These are phyloP conservation scores for Tuber magnatum DNA, from an alignment of 495 filamentous ascomycete species.

Conservation along the genomic window DNA sequence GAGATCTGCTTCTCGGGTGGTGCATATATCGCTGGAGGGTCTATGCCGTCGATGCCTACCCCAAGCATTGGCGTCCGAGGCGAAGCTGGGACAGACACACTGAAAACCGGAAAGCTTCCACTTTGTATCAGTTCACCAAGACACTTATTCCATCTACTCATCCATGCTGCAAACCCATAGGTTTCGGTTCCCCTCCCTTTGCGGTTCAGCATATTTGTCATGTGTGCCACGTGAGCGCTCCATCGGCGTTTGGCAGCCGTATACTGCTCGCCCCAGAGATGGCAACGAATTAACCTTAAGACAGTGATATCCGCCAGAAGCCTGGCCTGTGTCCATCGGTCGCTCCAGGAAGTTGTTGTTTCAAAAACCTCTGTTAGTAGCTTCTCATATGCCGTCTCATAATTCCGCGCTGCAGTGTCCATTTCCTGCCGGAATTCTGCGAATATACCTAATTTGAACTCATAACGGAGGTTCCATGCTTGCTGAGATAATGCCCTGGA, in stretches of 20 bases:
- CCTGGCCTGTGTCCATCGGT: constrained; percentile 77
- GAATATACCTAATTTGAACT: constrained; percentile 83
- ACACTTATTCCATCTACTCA: constrained; percentile 34
- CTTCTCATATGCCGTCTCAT: constrained; percentile 73
- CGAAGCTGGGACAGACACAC: not conserved
- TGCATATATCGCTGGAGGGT: constrained; percentile 48
- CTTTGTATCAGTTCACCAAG: constrained; percentile 33
- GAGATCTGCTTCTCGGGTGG: constrained; percentile 59
- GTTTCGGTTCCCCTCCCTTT: constrained; percentile 64
- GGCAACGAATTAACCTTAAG: constrained; percentile 68
- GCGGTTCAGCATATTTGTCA: constrained; percentile 67
- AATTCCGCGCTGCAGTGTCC: constrained; percentile 73
- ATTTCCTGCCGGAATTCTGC: constrained; percentile 87
- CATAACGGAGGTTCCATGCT: constrained; percentile 85
- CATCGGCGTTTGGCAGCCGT: constrained; percentile 69
- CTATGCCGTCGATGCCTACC: constrained; percentile 17
- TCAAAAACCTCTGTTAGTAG: constrained; percentile 78
- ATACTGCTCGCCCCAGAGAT: constrained; percentile 67
- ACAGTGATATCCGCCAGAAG: constrained; percentile 71
- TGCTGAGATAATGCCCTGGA: constrained; percentile 73
- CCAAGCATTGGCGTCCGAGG: constrained; percentile 8
- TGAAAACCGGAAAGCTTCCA: constrained; percentile 30
- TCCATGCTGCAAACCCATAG: constrained; percentile 37
- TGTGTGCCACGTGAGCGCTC: constrained; percentile 62
- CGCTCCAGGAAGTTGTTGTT: constrained; percentile 76